Evolutionary conservation across 2,329 filamentous ascomycete genomes (phyloP).

Genomic region (Rutstroemia sp.): DNA sequence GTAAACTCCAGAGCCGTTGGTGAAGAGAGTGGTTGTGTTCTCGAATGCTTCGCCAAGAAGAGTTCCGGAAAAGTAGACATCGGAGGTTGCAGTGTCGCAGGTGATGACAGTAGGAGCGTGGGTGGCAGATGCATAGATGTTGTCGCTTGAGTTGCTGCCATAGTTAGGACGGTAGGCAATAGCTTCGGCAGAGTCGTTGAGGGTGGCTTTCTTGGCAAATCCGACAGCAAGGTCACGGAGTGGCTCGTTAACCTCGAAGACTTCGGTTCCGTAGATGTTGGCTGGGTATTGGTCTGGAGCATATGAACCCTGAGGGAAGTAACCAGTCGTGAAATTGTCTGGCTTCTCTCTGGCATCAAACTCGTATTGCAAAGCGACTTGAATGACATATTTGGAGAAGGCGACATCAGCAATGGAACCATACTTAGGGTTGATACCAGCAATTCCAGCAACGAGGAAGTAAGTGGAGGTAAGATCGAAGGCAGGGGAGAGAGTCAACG

Average conservation of each 20-base stretch:
- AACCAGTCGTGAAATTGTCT: slow-evolving; percentile 56
- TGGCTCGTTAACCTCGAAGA: slow-evolving; percentile 56
- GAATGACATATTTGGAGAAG: slow-evolving; percentile 62
- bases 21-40: slow-evolving; percentile 55
- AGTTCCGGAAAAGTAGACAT: slow-evolving; percentile 63
- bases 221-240: slow-evolving; percentile 46
- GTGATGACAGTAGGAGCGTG: slow-evolving; percentile 47
- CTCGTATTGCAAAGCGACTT: slow-evolving; percentile 71
- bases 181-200: slow-evolving; percentile 44
- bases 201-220: slow-evolving; percentile 43
- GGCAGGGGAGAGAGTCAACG: slow-evolving; percentile 50
- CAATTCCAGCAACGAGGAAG: slow-evolving; percentile 66
- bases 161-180: slow-evolving; percentile 48
- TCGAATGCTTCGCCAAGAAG: slow-evolving; percentile 57
- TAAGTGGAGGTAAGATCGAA: slow-evolving; percentile 64
- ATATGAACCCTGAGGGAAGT: slow-evolving; percentile 55
- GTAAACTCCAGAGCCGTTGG: slow-evolving; percentile 60
- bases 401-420: slow-evolving; percentile 60
- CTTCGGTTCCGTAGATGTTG: slow-evolving; percentile 59
- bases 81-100: slow-evolving; percentile 63
- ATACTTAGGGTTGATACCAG: slow-evolving; percentile 62
- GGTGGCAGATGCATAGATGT: slow-evolving; percentile 39
- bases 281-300: slow-evolving; percentile 49
- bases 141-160: slow-evolving; percentile 33
- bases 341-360: slow-evolving; percentile 65